These are phyloP conservation scores for Ophiostoma quercus DNA, from an alignment of 2,329 filamentous ascomycete genomes.

Conservation along the genomic window DNA sequence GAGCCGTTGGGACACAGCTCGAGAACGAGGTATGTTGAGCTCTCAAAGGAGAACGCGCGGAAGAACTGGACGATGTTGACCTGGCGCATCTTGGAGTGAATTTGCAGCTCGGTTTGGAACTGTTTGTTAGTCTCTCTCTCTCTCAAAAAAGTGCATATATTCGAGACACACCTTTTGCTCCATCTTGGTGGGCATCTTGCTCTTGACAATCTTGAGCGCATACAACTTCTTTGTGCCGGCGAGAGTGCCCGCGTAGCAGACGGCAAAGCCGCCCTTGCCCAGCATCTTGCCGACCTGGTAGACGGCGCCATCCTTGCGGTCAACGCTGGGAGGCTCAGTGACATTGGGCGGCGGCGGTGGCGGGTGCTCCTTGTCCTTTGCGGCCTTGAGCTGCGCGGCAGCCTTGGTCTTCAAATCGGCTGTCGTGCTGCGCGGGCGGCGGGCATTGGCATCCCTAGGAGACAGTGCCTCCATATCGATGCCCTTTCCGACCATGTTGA, in stretches of 20 bases:
- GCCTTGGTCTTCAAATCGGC: constrained; percentile 52
- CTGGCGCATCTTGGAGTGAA: constrained; percentile 96
- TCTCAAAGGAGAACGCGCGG: constrained; percentile 83
- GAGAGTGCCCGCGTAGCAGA: constrained; percentile 69
- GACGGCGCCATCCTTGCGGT: constrained; percentile 63
- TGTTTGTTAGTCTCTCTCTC: constrained; percentile 30
- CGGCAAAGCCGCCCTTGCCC: constrained; percentile 77
- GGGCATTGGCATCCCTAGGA: constrained; percentile 59
- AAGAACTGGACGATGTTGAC: constrained; percentile 95
- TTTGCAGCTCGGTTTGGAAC: constrained; percentile 83
- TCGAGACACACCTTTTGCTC: constrained; percentile 63
- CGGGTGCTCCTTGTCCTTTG: constrained; percentile 62
- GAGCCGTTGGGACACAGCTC: constrained; percentile 95
- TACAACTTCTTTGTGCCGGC: constrained; percentile 61
- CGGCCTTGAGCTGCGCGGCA: constrained; percentile 49
- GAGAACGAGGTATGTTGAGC: constrained; percentile 86
- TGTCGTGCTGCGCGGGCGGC: constrained; percentile 41
- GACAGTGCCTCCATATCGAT: constrained; percentile 59
- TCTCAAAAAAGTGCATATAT: too few species aligned
- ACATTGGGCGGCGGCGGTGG: constrained; percentile 58
- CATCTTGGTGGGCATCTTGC: constrained; percentile 75
- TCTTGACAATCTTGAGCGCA: constrained; percentile 78
- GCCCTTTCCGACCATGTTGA: constrained; percentile 44
- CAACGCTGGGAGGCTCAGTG: constrained; percentile 58
- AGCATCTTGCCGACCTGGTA: constrained; percentile 71